phyloP scores from a whole-genome alignment of 2,329 filamentous ascomycete genomes.

The Fusarium temperatum region DNA sequence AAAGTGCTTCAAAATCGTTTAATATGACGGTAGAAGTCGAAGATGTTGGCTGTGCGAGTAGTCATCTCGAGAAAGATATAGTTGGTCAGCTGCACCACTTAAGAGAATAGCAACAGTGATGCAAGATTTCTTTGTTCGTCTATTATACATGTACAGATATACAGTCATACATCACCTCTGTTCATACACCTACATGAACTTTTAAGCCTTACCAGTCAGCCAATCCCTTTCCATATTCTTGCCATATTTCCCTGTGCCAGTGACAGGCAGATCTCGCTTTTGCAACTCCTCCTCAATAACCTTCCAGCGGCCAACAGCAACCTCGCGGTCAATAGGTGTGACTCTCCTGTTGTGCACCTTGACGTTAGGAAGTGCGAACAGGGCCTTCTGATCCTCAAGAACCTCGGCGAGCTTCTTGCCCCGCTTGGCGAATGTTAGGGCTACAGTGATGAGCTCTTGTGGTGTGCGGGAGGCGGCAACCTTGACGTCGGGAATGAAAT shows the following conservation, averaged over 20 bases:
- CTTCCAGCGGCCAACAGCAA: conserved; percentile 79
- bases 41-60: background rate
- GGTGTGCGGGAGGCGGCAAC: conserved; percentile 66
- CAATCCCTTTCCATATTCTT: conserved; percentile 57
- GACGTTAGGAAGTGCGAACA: conserved; percentile 73
- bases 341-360: conserved; percentile 70
- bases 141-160: conserved; percentile 47
- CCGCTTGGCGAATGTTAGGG: conserved; percentile 64
- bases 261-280: conserved; percentile 68
- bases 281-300: conserved; percentile 76
- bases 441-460: conserved; percentile 62
- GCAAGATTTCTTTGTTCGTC: conserved; percentile 37
- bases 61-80: background rate
- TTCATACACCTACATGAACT: conserved; percentile 16
- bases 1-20: background rate
- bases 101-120: conserved; percentile 5
- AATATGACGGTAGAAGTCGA: background rate
- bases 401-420: conserved; percentile 70
- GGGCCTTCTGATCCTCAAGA: conserved; percentile 57
- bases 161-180: conserved; percentile 39
- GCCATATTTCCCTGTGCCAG: conserved; percentile 53
- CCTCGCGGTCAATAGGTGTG: conserved; percentile 77
- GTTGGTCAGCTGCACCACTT: background rate
- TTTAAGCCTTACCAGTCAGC: conserved; percentile 51
- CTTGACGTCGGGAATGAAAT: conserved; percentile 75